These are phyloP conservation scores for Cladophialophora yegresii DNA, from an alignment of 2,329 filamentous ascomycete species.

Conservation along the genomic window DNA sequence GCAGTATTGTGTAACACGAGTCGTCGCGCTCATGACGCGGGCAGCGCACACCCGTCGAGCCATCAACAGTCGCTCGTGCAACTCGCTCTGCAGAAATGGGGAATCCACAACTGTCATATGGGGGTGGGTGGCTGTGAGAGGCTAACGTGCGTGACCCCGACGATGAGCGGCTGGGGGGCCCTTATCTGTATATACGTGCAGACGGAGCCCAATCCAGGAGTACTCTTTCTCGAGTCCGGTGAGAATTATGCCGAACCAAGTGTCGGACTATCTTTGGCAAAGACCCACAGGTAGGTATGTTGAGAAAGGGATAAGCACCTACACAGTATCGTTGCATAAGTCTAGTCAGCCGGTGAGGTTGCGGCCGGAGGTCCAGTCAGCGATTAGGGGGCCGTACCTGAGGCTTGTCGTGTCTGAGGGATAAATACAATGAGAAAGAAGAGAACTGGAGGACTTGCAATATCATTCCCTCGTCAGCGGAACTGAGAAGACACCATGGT, in stretches of 20 bases:
- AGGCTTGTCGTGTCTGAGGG: neutral
- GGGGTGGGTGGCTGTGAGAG: neutral
- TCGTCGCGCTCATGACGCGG: neutral
- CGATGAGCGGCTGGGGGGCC: neutral
- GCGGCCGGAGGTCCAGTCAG: too few relatives aligned
- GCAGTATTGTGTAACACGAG: neutral
- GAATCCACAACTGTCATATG: neutral
- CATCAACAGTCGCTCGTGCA: neutral
- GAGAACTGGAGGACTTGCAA: neutral
- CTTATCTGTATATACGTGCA: neutral
- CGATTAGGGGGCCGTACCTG: neutral
- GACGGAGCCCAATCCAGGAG: neutral
- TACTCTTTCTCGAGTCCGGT: neutral
- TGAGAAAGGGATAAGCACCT: neutral
- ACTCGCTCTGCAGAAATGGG: neutral
- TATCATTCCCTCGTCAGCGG: neutral
- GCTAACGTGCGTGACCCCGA: neutral
- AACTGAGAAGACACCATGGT: neutral
- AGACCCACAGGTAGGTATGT: neutral
- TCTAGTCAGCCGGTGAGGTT: neutral
- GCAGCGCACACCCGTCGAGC: neutral
- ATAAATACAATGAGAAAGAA: neutral
- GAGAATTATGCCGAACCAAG: neutral
- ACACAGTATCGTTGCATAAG: neutral
- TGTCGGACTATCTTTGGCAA: neutral